Evolutionary conservation across 108 stramenopile species (phyloP), one percentile per base, ranked within the genome.

Genomic region (Licmophora abbreviata): DNA sequence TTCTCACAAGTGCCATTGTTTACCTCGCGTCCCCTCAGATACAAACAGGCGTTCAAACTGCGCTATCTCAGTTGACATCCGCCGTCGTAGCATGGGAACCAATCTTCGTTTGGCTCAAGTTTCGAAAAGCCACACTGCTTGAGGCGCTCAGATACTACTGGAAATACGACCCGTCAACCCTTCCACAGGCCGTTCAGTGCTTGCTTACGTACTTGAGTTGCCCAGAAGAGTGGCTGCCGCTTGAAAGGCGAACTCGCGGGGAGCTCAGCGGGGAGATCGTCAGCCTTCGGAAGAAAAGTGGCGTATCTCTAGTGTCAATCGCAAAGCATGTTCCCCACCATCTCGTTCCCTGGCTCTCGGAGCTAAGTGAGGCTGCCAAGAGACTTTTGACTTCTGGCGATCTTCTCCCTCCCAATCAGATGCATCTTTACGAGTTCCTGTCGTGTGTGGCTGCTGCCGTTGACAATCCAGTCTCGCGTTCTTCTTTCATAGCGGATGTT

Each of bases 381-480:
- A 43, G 69, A 11, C 63, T 85, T 14, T 60, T 93, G 29, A 58
- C 82, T 4, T 74, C 71, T 4, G 61, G 59, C 54, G 73, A 65
- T 3, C 61, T 89, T n/a, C 63, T 76, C 23, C 83, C 85, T 15
- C 56, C 73, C 9, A 86, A 88, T 53, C 69, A 78, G 49, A 93
- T 89, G 83, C 87, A 93, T 52, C 62, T 93, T 3, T 85, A 81
- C 44, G 92, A 93, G 51, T 93, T 93, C 50, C 61, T 93, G 18
- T 74, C 81, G 8, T 81, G 83, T 63, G 83, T 93, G 12, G 87
- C 87, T 20, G 81, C 78, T 21, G 85, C 83, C 18, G 87, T 88
- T 11, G 77, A 87, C 22, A 85, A 93, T 57, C 82, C 82, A 1
- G 53, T 54, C 11, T 71, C 72, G 43, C 51, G 86, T 38, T 71